Conservation (phyloP, 2,329 filamentous ascomycete genomes). For the Gnomoniopsis smithogilvyi region DNA sequence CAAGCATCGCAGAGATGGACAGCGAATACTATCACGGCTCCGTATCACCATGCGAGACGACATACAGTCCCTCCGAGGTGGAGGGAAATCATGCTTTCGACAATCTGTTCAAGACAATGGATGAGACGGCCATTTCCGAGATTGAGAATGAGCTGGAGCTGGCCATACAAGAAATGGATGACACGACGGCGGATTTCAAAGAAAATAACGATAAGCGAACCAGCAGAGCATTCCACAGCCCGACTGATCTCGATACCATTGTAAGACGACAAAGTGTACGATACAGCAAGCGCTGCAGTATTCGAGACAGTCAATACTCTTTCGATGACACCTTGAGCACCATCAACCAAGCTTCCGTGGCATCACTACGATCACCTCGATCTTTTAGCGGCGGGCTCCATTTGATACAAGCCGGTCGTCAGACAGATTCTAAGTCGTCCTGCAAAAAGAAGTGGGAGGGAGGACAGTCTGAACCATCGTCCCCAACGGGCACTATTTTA, state of each 20-base stretch:
- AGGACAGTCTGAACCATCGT: neutral
- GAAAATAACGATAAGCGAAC: neutral
- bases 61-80: neutral
- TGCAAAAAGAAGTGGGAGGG: neutral
- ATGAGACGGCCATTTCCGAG: neutral
- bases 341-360: neutral
- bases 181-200: neutral
- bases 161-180: conserved; percentile 4
- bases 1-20: no score
- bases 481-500: neutral
- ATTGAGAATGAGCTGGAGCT: conserved; percentile 3
- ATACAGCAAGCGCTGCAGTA: neutral
- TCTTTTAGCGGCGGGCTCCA: no score
- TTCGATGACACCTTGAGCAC: neutral
- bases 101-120: neutral
- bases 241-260: conserved; percentile 3
- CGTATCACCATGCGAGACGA: neutral
- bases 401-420: neutral
- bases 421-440: neutral
- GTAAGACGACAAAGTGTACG: conserved; percentile 5
- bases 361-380: neutral
- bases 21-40: no score
- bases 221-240: neutral
- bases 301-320: neutral
- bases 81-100: neutral